Evolutionary conservation across 192 early-diverging fungal genomes (phyloP).

Genomic region (Coemansia furcata): DNA sequence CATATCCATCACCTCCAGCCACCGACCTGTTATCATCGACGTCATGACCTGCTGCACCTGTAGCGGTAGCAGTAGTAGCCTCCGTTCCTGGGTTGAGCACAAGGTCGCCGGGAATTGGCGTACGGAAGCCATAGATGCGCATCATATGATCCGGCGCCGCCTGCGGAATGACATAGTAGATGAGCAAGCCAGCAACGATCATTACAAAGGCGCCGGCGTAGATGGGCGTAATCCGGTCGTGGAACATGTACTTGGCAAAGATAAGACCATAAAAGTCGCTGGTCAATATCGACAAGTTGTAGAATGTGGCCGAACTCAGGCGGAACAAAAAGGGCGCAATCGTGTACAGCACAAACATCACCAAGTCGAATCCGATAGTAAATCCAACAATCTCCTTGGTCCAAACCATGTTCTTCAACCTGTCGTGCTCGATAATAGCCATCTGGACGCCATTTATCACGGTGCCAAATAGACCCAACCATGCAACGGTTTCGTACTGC

Average conservation of each 20-base stretch:
- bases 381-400: conserved; percentile 56
- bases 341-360: conserved; percentile 71
- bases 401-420: conserved; percentile 55
- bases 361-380: conserved; percentile 63
- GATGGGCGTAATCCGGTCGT: conserved; percentile 56
- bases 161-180: conserved; percentile 65
- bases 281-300: conserved; percentile 74
- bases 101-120: conserved; percentile 30
- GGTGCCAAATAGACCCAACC: conserved; percentile 70
- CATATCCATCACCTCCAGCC: background rate
- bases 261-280: conserved; percentile 78
- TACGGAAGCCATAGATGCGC: conserved; percentile 39
- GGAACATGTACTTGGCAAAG: conserved; percentile 71
- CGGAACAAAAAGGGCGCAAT: conserved; percentile 71
- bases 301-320: conserved; percentile 68
- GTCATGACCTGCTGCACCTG: background rate
- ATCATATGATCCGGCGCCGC: conserved; percentile 54
- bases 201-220: conserved; percentile 69
- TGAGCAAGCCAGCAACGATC: conserved; percentile 63
- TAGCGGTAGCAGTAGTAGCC: background rate
- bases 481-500: conserved; percentile 72
- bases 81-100: conserved; percentile 13
- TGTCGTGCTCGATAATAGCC: conserved; percentile 62
- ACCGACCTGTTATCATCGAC: background rate
- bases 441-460: conserved; percentile 74